phyloP scores from a whole-genome alignment of 805 yeast species.

The Blastobotrys attinorum region DNA sequence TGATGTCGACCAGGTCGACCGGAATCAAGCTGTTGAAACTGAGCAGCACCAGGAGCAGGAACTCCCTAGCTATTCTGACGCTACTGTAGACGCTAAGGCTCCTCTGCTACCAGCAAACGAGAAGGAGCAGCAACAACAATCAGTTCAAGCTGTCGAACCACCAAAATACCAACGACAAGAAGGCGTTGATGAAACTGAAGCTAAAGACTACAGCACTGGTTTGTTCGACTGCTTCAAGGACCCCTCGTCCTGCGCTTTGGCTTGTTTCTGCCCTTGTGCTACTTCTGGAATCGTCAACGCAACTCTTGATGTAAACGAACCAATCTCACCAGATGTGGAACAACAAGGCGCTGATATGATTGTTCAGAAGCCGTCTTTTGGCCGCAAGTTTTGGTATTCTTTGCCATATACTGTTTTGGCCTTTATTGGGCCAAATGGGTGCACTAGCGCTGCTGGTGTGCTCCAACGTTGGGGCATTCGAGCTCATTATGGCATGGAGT shows the following conservation, averaged over 20 bases:
- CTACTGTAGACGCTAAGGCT: background rate
- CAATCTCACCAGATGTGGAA: slow-evolving; percentile 4
- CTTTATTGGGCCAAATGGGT: background rate
- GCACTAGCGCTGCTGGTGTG: slow-evolving; percentile 2
- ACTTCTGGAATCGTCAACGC: slow-evolving; percentile 10
- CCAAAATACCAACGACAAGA: slow-evolving; percentile 3
- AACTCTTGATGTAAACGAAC: slow-evolving; percentile 1
- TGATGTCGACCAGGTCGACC: too few species aligned
- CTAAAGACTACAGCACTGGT: slow-evolving; percentile 8
- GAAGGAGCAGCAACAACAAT: background rate
- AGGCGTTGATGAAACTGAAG: background rate
- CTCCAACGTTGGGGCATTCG: slow-evolving; percentile 8
- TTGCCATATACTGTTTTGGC: slow-evolving; percentile 6
- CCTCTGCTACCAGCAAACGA: background rate
- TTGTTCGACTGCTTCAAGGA: slow-evolving; percentile 9
- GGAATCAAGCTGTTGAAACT: background rate
- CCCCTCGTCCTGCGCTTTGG: slow-evolving; percentile 2
- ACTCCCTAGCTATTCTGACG: background rate
- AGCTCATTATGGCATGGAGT: slow-evolving; percentile 8
- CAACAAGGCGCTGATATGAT: slow-evolving; percentile 3
- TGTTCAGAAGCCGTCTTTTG: background rate
- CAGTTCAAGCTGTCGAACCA: background rate
- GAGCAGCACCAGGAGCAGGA: background rate
- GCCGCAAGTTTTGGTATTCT: slow-evolving; percentile 3
- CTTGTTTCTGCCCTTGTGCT: slow-evolving; percentile 8